phyloP scores from a whole-genome alignment of 2,329 filamentous ascomycete species.

The Phialocephala sp. region DNA sequence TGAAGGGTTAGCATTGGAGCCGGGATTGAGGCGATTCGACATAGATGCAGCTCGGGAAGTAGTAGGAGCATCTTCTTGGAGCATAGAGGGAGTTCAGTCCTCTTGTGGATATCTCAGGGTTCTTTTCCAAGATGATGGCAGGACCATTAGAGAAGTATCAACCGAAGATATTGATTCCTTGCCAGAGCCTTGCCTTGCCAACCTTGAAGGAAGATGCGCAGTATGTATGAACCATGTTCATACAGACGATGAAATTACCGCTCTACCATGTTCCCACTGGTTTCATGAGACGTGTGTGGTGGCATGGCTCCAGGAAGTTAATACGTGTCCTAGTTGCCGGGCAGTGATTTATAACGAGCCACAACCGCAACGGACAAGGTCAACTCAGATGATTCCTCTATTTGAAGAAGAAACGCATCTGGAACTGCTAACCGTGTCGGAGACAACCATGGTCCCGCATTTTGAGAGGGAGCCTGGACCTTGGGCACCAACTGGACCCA shows the following conservation, averaged over 20 bases:
- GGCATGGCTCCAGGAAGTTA: conserved; percentile 86
- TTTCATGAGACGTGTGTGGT: conserved; percentile 85
- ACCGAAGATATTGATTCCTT: background rate
- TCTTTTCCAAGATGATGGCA: conserved; percentile 4
- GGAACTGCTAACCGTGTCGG: background rate
- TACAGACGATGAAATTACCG: conserved; percentile 73
- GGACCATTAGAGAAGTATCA: background rate
- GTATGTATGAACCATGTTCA: conserved; percentile 92
- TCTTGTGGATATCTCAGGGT: background rate
- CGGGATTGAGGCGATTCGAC: background rate
- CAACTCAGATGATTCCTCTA: background rate
- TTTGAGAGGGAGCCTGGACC: background rate
- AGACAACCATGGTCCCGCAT: background rate
- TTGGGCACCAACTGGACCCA: conserved; percentile 16
- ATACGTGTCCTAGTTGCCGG: conserved; percentile 87
- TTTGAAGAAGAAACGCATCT: background rate
- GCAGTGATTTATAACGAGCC: conserved; percentile 38
- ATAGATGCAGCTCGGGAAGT: background rate
- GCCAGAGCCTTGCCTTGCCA: background rate
- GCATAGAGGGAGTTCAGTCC: background rate
- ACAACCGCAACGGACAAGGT: too few species aligned
- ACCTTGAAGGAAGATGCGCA: conserved; percentile 71
- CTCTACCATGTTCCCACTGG: conserved; percentile 90
- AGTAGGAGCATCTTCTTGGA: background rate
- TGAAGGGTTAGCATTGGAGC: too few species aligned